Evolutionary conservation across 177 flowering plant species (phyloP), one percentile per base, ranked within the genome.

Genomic region (Telopea speciosissima): DNA sequence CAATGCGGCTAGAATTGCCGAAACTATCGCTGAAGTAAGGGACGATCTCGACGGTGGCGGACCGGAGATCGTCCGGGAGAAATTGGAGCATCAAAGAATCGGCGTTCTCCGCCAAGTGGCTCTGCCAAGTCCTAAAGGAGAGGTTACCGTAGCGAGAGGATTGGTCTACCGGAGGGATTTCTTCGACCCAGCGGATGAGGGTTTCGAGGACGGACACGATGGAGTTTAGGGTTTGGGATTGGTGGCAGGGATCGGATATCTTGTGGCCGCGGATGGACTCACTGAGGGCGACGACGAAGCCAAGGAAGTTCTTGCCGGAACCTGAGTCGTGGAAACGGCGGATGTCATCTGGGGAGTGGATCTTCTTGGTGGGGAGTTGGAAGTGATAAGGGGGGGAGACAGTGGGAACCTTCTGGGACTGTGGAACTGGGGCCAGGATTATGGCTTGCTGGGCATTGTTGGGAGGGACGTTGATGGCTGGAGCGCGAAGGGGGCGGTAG

Each of bases 11-110:
- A n/a, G 83, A 64, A 68, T 94, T 94, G 60, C 99, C 99, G 72
- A 92, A 94, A 64, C 97, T 83, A 69, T 94, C 99, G 5, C 78
- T 65, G 72, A 92, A 90, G 75, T 94, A 94, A 12, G 97, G 88
- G n/a, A 81, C 85, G 22, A 92, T 66, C 74, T 94, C 97, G 21
- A 90, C 72, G 0, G 80, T 65, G 2, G 96, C 83, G 1, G 73
- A 22, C 8, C 73, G 68, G 24, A 87, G 77, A 16, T 87, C 83
- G 5, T 77, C 82, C 1, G 89, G 89, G 44, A 92, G 77, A 56
- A 89, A 70, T 19, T 68, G 28, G 23, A 75, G 74, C 89, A 88
- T 84, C 13, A 90, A 69, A 2, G 79, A 24, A 11, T 85, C 89
- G 42, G 85, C 77, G 24, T 76, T 72, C 2, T 79, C 78, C 8